Base-by-base conservation (phyloP, 2,329 filamentous ascomycete species). In the Clarireedia paspali region DNA sequence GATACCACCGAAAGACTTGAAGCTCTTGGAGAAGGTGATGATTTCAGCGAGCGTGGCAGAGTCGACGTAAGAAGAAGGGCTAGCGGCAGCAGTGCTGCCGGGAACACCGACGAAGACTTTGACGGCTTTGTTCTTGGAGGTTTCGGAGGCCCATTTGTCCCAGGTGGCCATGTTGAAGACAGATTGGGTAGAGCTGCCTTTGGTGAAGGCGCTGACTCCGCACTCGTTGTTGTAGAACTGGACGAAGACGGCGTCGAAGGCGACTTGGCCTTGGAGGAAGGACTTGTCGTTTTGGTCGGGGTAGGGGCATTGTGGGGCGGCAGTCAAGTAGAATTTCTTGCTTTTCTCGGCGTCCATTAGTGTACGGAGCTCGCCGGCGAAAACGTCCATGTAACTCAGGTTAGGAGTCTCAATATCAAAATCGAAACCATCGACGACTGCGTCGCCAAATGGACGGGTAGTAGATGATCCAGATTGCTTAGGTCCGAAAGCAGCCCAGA, bases 401-500 rank as follows among this genome's bases (percentile, higher is more conserved):
- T n/a, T 27, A 39, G 20, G 15, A 0, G 9, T 30, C 30, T 52
- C 54, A 6, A 56, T 30, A 68, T 91, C 87, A 60, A 90, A 82
- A 70, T 91, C 87, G 69, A 91, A 89, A 5, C 88, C 88, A 67
- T 91, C 85, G 47, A 91, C 72, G 5, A 81, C 74, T 6, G 83
- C 80, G 12, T 72, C 70, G 55, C 84, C 84, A 67, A 91, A 90
- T 1, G 87, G 87, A 12, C 88, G 81, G 57, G 81, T 75, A 9
- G 73, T 72, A 1, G 69, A 70, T 14, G 40, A 40, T 39, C 47
- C 47, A 42, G 70, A 74, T 30, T 70, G 72, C 10, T 70, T 66
- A 4, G 86, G 83, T 2, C 87, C 87, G 67, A 89, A 90, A 59
- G 83, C 85, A 53, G 79, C 74, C 87, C 87, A 91, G 56, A 91